Percentiles rank a stretch among this genome's conserved stretches.
phyloP scores from a whole-genome alignment of 2,329 filamentous ascomycete species.

The Verticillium nubilum region DNA sequence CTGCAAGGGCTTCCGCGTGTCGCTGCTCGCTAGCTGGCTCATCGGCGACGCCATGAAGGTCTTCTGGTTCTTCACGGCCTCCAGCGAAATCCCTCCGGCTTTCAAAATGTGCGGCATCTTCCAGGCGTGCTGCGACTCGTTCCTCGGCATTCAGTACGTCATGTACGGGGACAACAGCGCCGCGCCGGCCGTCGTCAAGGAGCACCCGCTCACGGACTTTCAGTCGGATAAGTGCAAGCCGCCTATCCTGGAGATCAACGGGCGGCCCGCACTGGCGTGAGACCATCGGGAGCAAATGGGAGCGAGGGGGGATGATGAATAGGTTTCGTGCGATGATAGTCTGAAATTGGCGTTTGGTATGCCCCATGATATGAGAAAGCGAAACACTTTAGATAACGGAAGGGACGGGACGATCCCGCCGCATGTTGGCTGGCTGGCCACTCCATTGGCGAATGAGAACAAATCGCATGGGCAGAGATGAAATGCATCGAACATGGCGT shows the following conservation, averaged over 20 bases:
- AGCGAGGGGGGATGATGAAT: neutral
- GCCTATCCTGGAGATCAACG: constrained; percentile 22
- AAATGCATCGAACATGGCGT: neutral
- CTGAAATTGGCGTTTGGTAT: neutral
- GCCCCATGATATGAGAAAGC: neutral
- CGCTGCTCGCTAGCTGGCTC: constrained; percentile 73
- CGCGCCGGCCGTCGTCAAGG: constrained; percentile 23
- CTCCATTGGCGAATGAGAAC: neutral
- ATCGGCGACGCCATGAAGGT: constrained; percentile 81
- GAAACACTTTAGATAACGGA: neutral
- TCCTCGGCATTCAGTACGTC: constrained; percentile 69
- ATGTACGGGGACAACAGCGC: constrained; percentile 52
- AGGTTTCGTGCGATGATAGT: neutral
- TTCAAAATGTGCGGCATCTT: constrained; percentile 82
- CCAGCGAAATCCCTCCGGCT: constrained; percentile 64
- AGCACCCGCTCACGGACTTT: constrained; percentile 28
- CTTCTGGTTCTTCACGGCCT: constrained; percentile 75
- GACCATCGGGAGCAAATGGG: constrained; percentile 17
- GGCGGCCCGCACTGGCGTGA: constrained; percentile 32
- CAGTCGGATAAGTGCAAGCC: constrained; percentile 23
- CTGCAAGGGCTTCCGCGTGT: constrained; percentile 72
- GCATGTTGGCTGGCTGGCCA: neutral
- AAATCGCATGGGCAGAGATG: neutral
- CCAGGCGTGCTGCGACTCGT: constrained; percentile 70
- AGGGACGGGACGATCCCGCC: neutral